A percentile compares a stretch with the other conserved stretches of the same genome.
These are phyloP conservation scores for Rubroboletus satanas DNA, from an alignment of 768 basidiomycete species.

Conservation along the genomic window DNA sequence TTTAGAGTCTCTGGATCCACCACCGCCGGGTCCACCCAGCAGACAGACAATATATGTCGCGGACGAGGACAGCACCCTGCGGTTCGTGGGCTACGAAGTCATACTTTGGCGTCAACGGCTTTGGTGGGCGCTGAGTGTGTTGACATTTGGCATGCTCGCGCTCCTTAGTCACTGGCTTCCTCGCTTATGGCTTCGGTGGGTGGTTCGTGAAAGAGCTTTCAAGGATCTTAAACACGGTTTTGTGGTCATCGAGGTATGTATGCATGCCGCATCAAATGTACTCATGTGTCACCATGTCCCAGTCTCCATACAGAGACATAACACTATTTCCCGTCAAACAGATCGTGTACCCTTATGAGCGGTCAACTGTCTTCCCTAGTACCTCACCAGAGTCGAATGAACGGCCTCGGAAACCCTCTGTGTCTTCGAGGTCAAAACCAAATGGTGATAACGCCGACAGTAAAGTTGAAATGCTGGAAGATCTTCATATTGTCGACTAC, in stretches of 20 bases:
- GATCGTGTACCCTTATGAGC: slow-evolving; percentile 69
- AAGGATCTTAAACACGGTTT: slow-evolving; percentile 65
- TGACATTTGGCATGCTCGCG: slow-evolving; percentile 68
- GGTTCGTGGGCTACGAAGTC: slow-evolving; percentile 82
- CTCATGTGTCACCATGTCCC: slow-evolving; percentile 23
- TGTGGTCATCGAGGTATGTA: slow-evolving; percentile 84
- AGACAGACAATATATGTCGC: slow-evolving; percentile 80
- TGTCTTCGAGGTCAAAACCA: slow-evolving; percentile 27
- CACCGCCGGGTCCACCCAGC: slow-evolving; percentile 77
- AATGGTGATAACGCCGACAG: slow-evolving; percentile 31
- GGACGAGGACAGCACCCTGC: slow-evolving; percentile 87
- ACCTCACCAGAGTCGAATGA: slow-evolving; percentile 30
- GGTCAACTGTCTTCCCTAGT: slow-evolving; percentile 74
- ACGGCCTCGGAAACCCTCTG: slow-evolving; percentile 16
- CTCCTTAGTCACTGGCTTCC: slow-evolving; percentile 95
- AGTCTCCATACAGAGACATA: slow-evolving; percentile 85
- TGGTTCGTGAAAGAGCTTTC: slow-evolving; percentile 80
- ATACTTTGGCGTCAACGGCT: slow-evolving; percentile 55
- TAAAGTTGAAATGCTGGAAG: slow-evolving; percentile 39
- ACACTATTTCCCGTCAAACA: slow-evolving; percentile 68
- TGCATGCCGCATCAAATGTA: not conserved
- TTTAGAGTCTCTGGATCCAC: slow-evolving; percentile 60
- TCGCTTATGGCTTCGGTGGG: slow-evolving; percentile 84
- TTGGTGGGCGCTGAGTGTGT: slow-evolving; percentile 69
- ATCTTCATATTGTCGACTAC: slow-evolving; percentile 77